Percentiles rank a stretch among this genome's conserved stretches.
Conservation (phyloP, 2,329 filamentous ascomycete genomes). For the Hypoxylon rubiginosum region DNA sequence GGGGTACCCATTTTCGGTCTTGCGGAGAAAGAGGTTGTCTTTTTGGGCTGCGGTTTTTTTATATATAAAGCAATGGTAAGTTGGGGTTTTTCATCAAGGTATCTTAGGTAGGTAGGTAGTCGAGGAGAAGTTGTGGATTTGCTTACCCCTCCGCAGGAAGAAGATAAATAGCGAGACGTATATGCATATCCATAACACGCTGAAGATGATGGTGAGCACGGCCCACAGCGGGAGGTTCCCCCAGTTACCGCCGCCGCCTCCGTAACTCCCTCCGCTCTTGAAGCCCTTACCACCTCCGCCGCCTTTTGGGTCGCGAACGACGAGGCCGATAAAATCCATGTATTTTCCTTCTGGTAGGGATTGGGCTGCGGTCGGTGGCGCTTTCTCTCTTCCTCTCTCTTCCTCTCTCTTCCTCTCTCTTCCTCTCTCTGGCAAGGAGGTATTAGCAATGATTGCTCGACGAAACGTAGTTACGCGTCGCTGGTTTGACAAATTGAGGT, state of each 20-base stretch:
- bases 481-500: neutral
- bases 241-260: neutral
- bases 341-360: neutral
- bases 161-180: conserved; percentile 13
- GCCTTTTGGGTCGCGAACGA: conserved; percentile 27
- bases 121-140: neutral
- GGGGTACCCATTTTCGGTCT: neutral
- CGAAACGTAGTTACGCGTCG: neutral
- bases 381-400: neutral
- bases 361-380: neutral
- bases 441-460: neutral
- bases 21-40: neutral
- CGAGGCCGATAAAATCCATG: conserved; percentile 17
- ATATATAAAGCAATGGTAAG: neutral
- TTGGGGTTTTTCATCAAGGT: too few relatives aligned
- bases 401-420: too few relatives aligned
- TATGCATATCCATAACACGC: conserved; percentile 24
- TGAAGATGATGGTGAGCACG: conserved; percentile 20
- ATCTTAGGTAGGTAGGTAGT: neutral
- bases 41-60: neutral
- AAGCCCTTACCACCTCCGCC: conserved; percentile 8
- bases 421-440: neutral
- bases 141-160: conserved; percentile 26
- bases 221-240: conserved; percentile 21
- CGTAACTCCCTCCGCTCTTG: conserved; percentile 1